phyloP scores from a whole-genome alignment of 768 basidiomycete genomes.

The Pleurotus ostreatus region DNA sequence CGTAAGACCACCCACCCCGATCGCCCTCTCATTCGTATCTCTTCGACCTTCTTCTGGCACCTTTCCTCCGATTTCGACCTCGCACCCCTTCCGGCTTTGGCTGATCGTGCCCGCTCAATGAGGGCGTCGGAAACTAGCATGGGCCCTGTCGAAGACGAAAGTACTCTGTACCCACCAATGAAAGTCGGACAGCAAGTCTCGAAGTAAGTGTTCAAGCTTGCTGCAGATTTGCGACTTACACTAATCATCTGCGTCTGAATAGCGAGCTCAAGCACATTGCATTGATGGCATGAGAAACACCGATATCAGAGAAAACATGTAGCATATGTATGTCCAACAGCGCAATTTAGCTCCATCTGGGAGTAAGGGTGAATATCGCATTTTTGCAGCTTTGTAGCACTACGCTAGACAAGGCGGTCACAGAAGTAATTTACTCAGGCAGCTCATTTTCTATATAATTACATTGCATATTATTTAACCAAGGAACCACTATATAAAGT shows the following conservation, averaged over 20 bases:
- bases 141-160: conserved; percentile 38
- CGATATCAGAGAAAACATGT: no score
- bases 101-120: conserved; percentile 40
- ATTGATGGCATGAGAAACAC: conserved; percentile 57
- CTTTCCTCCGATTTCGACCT: conserved; percentile 82
- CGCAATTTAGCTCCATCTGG: no score
- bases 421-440: conserved; percentile 13
- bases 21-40: conserved; percentile 92
- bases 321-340: no score
- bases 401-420: no score
- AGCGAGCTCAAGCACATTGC: conserved; percentile 83
- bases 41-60: conserved; percentile 96
- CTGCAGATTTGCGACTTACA: neutral
- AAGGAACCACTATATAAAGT: no score
- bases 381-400: no score
- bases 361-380: no score
- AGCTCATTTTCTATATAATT: no score
- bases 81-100: conserved; percentile 55
- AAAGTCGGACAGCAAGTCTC: conserved; percentile 89
- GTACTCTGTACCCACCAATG: conserved; percentile 59
- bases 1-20: conserved; percentile 56
- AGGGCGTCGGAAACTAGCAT: conserved; percentile 34
- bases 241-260: conserved; percentile 7
- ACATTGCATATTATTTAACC: no score
- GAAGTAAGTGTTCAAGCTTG: conserved; percentile 42